Evolutionary conservation across 495 filamentous ascomycete species (phyloP).

Genomic region (Hypoxylon fuscum): DNA sequence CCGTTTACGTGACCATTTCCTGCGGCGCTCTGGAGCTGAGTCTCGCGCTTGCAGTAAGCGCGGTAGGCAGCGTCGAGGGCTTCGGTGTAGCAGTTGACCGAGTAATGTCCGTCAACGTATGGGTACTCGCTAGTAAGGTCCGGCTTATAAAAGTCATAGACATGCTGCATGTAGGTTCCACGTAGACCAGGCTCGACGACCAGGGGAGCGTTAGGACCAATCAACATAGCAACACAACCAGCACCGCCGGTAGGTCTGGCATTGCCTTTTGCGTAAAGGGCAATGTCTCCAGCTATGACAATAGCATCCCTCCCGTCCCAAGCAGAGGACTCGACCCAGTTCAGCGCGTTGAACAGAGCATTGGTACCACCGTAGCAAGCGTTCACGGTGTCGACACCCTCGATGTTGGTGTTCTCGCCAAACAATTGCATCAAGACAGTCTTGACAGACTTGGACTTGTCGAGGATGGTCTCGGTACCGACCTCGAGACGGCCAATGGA

Average conservation of each 20-base stretch:
- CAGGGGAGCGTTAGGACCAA: constrained; percentile 92
- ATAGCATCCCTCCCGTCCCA: constrained; percentile 97
- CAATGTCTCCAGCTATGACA: constrained; percentile 96
- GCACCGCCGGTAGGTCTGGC: constrained; percentile 96
- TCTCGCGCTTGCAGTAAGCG: constrained; percentile 88
- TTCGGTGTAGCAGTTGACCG: constrained; percentile 93
- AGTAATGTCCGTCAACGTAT: constrained; percentile 95
- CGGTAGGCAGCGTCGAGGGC: constrained; percentile 96
- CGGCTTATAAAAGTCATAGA: constrained; percentile 99
- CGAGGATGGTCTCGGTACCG: constrained; percentile 96
- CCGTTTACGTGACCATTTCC: constrained; percentile 61
- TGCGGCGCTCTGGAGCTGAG: constrained; percentile 64
- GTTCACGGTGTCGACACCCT: constrained; percentile 96
- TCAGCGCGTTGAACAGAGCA: constrained; percentile 94
- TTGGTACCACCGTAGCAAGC: constrained; percentile 99
- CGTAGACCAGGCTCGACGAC: constrained; percentile 92
- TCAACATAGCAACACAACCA: constrained; percentile 91
- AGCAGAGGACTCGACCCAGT: constrained; percentile 97
- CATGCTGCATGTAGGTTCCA: constrained; percentile 91
- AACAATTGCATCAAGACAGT: constrained; percentile 99
- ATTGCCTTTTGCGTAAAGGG: constrained; percentile 95
- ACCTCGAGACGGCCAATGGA: constrained; percentile 95
- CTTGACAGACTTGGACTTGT: constrained; percentile 99
- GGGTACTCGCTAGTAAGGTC: constrained; percentile 98
- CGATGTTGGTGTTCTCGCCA: constrained; percentile 85